phyloP scores from a whole-genome alignment of 306 rosid species.

The Quercus glauca region DNA sequence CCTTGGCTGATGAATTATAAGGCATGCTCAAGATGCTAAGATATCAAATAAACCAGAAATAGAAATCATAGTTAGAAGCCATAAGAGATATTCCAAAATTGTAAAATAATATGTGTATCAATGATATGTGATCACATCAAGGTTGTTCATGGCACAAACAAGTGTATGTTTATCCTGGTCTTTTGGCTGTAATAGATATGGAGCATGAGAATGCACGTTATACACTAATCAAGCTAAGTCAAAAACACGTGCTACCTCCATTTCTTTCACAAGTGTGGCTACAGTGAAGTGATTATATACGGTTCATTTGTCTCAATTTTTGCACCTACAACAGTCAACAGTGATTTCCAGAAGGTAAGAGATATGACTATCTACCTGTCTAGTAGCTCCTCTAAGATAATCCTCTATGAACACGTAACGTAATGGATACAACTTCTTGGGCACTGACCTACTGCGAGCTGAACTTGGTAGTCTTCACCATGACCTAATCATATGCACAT shows the following conservation, averaged over 20 bases:
- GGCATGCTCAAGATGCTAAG: conserved; percentile 57
- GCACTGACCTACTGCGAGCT: too few species aligned
- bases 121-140: background rate
- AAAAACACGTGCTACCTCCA: background rate
- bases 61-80: background rate
- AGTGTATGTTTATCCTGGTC: background rate
- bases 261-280: background rate
- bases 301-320: background rate
- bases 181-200: background rate
- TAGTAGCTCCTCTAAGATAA: conserved; percentile 59
- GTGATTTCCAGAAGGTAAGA: background rate
- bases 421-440: too few species aligned
- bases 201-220: background rate
- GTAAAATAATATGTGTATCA: background rate
- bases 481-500: too few species aligned
- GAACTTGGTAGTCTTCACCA: too few species aligned
- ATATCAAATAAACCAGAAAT: conserved; percentile 24
- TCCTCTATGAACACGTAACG: too few species aligned
- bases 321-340: background rate
- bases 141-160: background rate
- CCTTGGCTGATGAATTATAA: conserved; percentile 72
- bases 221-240: background rate
- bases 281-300: background rate
- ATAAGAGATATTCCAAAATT: background rate
- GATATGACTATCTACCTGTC: conserved; percentile 45